These are phyloP conservation scores for Lentinula detonsa DNA, from an alignment of 768 basidiomycete species.

Conservation along the genomic window DNA sequence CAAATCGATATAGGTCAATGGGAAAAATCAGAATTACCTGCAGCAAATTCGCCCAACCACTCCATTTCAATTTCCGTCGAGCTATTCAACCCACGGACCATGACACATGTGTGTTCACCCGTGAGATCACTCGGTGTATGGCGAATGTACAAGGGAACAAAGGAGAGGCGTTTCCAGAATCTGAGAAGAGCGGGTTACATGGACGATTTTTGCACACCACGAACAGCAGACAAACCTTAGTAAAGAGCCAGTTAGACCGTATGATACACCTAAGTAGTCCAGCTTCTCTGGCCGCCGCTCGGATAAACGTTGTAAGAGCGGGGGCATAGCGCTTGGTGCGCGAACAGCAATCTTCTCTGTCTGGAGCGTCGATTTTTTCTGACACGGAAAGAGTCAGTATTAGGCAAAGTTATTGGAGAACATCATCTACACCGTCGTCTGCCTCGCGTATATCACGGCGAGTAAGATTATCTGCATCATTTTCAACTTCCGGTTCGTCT, in stretches of 20 bases:
- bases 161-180: slow-evolving; percentile 96
- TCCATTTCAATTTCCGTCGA: slow-evolving; percentile 55
- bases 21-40: slow-evolving; percentile 40
- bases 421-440: slow-evolving; percentile 25
- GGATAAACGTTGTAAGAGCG: slow-evolving; percentile 82
- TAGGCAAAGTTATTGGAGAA: neutral
- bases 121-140: slow-evolving; percentile 94
- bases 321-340: slow-evolving; percentile 76
- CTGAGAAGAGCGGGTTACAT: slow-evolving; percentile 21
- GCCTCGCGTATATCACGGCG: neutral
- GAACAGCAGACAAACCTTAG: slow-evolving; percentile 44
- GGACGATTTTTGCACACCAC: neutral
- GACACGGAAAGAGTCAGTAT: slow-evolving; percentile 21
- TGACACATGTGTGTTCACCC: slow-evolving; percentile 94
- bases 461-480: neutral
- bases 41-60: slow-evolving; percentile 88
- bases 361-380: slow-evolving; percentile 36
- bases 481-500: slow-evolving; percentile 59
- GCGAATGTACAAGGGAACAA: slow-evolving; percentile 85
- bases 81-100: slow-evolving; percentile 82
- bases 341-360: slow-evolving; percentile 77
- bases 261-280: slow-evolving; percentile 95
- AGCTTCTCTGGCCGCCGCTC: slow-evolving; percentile 86
- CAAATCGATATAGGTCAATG: neutral
- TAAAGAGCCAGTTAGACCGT: slow-evolving; percentile 84